Conservation (phyloP, 768 basidiomycete genomes). For the Lactifluus volemus region DNA sequence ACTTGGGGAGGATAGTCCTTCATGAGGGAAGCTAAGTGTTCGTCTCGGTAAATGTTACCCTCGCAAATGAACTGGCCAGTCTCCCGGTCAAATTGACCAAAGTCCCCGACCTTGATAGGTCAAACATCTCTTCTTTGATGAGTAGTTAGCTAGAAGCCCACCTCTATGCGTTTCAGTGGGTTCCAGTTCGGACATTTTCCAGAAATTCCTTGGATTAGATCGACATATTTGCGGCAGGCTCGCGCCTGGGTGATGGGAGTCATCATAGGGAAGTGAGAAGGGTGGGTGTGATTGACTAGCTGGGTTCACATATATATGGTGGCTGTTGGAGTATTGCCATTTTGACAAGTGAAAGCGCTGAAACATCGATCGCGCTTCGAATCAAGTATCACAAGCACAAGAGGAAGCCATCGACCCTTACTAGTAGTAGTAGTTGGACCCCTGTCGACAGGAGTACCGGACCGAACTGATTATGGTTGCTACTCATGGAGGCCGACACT, state of each 20-base stretch:
- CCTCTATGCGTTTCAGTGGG: slow-evolving; percentile 4
- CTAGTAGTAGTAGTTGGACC: too few relatives aligned
- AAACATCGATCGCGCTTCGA: too few relatives aligned
- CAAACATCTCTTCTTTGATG: not conserved
- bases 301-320: too few relatives aligned
- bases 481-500: too few relatives aligned
- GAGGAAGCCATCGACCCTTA: too few relatives aligned
- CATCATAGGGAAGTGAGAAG: not conserved
- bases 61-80: slow-evolving; percentile 6
- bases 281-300: too few relatives aligned
- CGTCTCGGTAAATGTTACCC: slow-evolving; percentile 15
- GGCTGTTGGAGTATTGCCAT: too few relatives aligned
- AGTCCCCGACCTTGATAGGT: slow-evolving; percentile 13
- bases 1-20: slow-evolving; percentile 5
- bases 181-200: slow-evolving; percentile 10
- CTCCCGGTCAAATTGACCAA: slow-evolving; percentile 3
- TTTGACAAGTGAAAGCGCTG: too few relatives aligned
- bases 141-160: not conserved
- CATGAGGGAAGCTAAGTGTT: slow-evolving; percentile 2
- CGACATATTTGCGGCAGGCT: slow-evolving; percentile 9
- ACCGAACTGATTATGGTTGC: too few relatives aligned
- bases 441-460: too few relatives aligned
- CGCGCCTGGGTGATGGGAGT: not conserved
- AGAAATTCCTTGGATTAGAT: slow-evolving; percentile 6
- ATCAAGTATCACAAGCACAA: too few relatives aligned